Evolutionary conservation across 768 basidiomycete species (phyloP), one percentile per base, ranked within the genome.

Genomic region (Leccinum ochraceum): DNA sequence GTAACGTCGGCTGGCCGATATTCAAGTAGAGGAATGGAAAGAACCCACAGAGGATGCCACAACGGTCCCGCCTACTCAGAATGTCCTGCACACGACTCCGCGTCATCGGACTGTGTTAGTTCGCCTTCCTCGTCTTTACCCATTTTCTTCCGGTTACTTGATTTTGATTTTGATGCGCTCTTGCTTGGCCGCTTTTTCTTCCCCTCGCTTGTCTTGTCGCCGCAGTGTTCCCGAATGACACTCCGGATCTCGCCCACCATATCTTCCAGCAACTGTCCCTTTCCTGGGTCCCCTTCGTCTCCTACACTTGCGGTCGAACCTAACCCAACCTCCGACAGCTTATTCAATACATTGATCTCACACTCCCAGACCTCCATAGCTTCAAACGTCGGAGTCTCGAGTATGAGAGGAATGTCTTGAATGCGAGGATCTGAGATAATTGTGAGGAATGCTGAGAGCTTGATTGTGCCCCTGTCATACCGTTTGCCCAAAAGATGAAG

Each of bases 341-440:
- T 64, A 54, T 88, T 81, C 17, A 92, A 75, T 13, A 88, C 77
- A 11, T 79, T 77, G 39, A 93, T 87, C 70, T 95, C 93, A 56
- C 78, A 78, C n/a, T 78, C 79, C 90, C 92, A 94, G 1, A 89
- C 82, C 13, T 82, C 83, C 24, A 81, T 81, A 17, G 79, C 75
- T 58, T 90, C 92, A 63, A 86, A 85, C 28, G 81, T 82, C 1
- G 90, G 90, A 0, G 94, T 94, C 69, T 95, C 93, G 14, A 94
- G 80, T 34, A 95, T 85, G 37, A 95, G 80, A 1, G 92, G 92
- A 36, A 94, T 87, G 50, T 81, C 71, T 58, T 85, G 82, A 30
- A 86, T 79, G 17, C 90, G 85, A 4, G 81, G 76, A 67, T 94
- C 92, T 9, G 81, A 81, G 56, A 94, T 76, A 54, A 93, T 83